Percentiles rank a stretch among this genome's conserved stretches.
phyloP scores from a whole-genome alignment of 495 filamentous ascomycete species.

The Aspergillus kassunensis region DNA sequence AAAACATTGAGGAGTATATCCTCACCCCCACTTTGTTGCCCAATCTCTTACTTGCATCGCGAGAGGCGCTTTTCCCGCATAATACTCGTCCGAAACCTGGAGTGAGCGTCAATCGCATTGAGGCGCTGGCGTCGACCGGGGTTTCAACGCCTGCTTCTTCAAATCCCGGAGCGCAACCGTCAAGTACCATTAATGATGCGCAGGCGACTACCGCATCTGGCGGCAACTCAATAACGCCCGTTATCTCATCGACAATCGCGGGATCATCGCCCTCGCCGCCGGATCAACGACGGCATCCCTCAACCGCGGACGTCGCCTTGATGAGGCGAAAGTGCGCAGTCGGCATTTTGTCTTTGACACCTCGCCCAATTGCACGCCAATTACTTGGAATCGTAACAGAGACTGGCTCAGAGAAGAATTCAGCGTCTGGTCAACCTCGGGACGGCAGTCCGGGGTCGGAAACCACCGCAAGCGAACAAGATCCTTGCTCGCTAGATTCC shows the following conservation, averaged over 20 bases:
- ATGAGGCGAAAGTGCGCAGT: conserved; percentile 56
- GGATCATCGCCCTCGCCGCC: conserved; percentile 14
- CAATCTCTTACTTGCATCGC: conserved; percentile 64
- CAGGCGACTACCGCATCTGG: conserved; percentile 6
- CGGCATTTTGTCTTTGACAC: conserved; percentile 45
- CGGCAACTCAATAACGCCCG: conserved; percentile 17
- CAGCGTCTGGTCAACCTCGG: not conserved
- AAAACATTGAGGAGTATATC: conserved; percentile 61
- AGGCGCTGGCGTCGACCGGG: conserved; percentile 9
- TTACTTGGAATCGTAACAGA: conserved; percentile 33
- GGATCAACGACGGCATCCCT: conserved; percentile 15
- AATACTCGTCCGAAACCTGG: conserved; percentile 51
- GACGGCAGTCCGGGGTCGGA: not conserved
- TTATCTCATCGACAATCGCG: conserved; percentile 5
- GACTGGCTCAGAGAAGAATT: not conserved
- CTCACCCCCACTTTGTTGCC: conserved; percentile 66
- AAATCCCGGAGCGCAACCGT: conserved; percentile 24
- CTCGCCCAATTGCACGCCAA: conserved; percentile 34
- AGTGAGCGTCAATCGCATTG: conserved; percentile 21
- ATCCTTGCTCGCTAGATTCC: not conserved
- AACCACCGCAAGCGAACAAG: conserved; percentile 1
- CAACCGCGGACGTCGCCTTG: conserved; percentile 38
- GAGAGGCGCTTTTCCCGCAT: conserved; percentile 74
- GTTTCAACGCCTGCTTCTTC: conserved; percentile 25
- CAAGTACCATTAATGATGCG: conserved; percentile 14